phyloP scores from a whole-genome alignment of 257 asterid species.

The Solanum rostratum region DNA sequence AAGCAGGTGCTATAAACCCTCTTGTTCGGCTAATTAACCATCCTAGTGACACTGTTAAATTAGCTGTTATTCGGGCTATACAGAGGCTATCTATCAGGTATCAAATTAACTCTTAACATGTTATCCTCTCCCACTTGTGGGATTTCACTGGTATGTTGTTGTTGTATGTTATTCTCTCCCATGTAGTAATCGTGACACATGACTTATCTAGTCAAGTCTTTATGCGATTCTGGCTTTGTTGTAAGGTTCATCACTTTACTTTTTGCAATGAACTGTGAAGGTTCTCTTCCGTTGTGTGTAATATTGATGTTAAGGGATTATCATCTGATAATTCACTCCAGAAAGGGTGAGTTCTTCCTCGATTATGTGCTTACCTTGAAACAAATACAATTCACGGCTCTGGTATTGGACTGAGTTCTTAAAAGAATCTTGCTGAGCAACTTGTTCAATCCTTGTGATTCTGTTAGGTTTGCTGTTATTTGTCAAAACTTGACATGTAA shows the following conservation, averaged over 20 bases:
- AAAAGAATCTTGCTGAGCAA: neutral
- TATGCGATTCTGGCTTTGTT: neutral
- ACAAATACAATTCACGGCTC: neutral
- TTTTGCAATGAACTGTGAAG: neutral
- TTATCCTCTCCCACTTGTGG: neutral
- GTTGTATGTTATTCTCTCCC: neutral
- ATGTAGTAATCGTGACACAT: neutral
- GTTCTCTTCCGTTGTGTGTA: neutral
- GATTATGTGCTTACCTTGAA: neutral
- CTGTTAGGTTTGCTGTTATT: neutral
- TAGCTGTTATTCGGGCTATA: constrained; percentile 53
- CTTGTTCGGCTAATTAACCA: constrained; percentile 57
- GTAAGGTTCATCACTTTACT: neutral
- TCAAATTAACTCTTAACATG: neutral
- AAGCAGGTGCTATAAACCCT: constrained; percentile 63
- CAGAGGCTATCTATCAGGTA: constrained; percentile 82
- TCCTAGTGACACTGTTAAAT: constrained; percentile 39
- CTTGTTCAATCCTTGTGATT: neutral
- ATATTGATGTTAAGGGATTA: neutral
- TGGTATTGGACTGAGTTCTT: neutral
- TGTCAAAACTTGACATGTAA: neutral
- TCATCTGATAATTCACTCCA: neutral
- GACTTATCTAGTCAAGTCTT: neutral
- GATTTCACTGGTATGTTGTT: no score
- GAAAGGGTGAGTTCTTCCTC: neutral